Base-by-base conservation (phyloP, 306 rosid species). In the Begonia masoniana region DNA sequence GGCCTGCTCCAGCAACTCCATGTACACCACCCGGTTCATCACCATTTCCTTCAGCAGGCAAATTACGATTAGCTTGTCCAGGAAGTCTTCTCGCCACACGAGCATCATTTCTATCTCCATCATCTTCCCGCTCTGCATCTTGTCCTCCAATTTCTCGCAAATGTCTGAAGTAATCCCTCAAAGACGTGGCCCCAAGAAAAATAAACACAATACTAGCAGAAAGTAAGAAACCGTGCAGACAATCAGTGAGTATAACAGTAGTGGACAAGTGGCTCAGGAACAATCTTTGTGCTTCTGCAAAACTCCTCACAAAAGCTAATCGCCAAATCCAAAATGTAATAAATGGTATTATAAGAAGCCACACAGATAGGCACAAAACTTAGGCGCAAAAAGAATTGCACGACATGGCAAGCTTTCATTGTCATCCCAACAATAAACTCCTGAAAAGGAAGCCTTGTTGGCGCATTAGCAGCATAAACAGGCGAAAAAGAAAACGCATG, bases 291-390 rank as follows among this genome's bases (percentile, higher is more conserved):
- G 99, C 95, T 71, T 86, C 99, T 56, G 88, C 93, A 53, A 86
- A 79, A 76, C 95, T 92, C 78, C 95, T 92, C 75, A 92, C 96
- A 59, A 92, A 86, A 71, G 99, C 96, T 71, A 92, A 68, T 69
- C 99, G 80, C 99, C 99, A 92, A 65, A 86, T 92, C 99, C 99
- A 92, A 69, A 92, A 92, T 15, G 99, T 92, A 72, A 92, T 83
- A 58, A 92, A 92, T 57, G 96, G 99, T 63, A 92, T 86, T 41
- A 92, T 92, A 56, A 92, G 79, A 61, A 92, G 94, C 99, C 99
- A 92, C 55, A 92, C 99, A 11, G 99, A 79, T 41, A 92, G 80
- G 80, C 57, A 92, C 99, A 79, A 92, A 92, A 61, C 96, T 79
- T 61, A 92, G 80, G 47, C 99, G 99, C 72, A 92, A 56, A 68